These are phyloP conservation scores for Daldinia childiae DNA, from an alignment of 495 filamentous ascomycete species.

Conservation along the genomic window DNA sequence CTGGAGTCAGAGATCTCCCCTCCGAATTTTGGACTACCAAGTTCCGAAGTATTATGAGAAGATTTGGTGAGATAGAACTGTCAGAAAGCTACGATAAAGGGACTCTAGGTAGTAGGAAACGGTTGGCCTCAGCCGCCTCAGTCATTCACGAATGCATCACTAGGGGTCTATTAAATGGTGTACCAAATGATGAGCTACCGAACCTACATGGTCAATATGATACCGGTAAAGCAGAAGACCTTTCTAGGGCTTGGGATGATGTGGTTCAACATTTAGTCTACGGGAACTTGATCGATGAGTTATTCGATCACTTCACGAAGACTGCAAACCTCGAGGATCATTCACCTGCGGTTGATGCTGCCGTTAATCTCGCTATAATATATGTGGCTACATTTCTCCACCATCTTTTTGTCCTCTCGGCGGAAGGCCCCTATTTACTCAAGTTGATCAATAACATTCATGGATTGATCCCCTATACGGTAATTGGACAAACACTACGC, in stretches of 20 bases:
- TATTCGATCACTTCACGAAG: conserved; percentile 64
- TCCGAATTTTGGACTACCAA: conserved; percentile 65
- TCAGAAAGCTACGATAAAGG: conserved; percentile 78
- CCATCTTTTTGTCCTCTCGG: conserved; percentile 67
- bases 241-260: conserved; percentile 65
- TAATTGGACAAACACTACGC: conserved; percentile 68
- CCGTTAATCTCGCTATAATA: conserved; percentile 66
- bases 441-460: conserved; percentile 66
- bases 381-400: conserved; percentile 72
- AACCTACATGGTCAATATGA: conserved; percentile 60
- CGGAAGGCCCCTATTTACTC: conserved; percentile 70
- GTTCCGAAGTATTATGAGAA: conserved; percentile 57
- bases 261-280: conserved; percentile 66
- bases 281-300: conserved; percentile 64
- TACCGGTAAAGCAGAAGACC: conserved; percentile 59
- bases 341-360: conserved; percentile 61
- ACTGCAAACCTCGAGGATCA: conserved; percentile 66
- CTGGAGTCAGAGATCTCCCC: conserved; percentile 65
- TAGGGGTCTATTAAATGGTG: conserved; percentile 64
- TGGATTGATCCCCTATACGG: conserved; percentile 66
- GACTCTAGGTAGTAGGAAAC: conserved; percentile 68
- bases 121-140: conserved; percentile 69
- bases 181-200: conserved; percentile 47
- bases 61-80: conserved; percentile 66
- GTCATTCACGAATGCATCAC: conserved; percentile 68